Base-by-base conservation (phyloP, 2,329 filamentous ascomycete genomes). In the Penicillium fuscoglaucum region DNA sequence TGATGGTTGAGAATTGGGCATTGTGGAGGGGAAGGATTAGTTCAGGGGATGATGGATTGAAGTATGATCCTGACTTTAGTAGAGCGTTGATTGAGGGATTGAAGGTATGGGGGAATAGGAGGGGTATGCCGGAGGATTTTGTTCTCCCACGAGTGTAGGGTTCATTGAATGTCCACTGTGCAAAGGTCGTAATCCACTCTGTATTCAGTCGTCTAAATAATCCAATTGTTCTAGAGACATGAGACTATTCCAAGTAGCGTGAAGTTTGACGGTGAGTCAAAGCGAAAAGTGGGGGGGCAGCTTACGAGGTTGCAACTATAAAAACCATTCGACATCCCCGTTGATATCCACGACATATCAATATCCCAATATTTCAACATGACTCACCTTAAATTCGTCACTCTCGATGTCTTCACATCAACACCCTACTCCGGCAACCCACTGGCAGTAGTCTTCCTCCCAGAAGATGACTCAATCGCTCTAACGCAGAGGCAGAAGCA, bases 391-490 rank as follows among this genome's bases (percentile, higher is more conserved):
- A 61, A 64, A 26, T 77, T 69, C 60, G 60, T 73, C 58, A 76
- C 74, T 12, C 68, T 79, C 28, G 76, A 79, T 61, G 77, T 79
- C 61, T 79, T 79, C 70, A 78, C 77, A 17, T 70, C 70, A 26
- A 69, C 70, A 29, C 67, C 68, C n/a, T 79, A 74, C 64, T 64
- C 63, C 6, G 83, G 83, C 44, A 85, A 86, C 60, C 83, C 81
- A 3, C 74, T 86, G 1, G 83, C 79, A n/a, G 76, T 86, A n/a
- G 78, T 85, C 60, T 74, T 77, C 41, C 71, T 85, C 13, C 68
- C 72, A 12, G 57, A 64, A 54, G 55, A 65, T 12, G 26, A 55
- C n/a, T 45, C 62, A 15, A 76, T 78, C 4, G 60, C 67, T 45
- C 54, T 73, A 44, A 78, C 73, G 12, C 82, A 83, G 54, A 70